Percentiles rank a stretch among this genome's conserved stretches.
Conservation (phyloP, 345 rosid species). For the Linum tenue region DNA sequence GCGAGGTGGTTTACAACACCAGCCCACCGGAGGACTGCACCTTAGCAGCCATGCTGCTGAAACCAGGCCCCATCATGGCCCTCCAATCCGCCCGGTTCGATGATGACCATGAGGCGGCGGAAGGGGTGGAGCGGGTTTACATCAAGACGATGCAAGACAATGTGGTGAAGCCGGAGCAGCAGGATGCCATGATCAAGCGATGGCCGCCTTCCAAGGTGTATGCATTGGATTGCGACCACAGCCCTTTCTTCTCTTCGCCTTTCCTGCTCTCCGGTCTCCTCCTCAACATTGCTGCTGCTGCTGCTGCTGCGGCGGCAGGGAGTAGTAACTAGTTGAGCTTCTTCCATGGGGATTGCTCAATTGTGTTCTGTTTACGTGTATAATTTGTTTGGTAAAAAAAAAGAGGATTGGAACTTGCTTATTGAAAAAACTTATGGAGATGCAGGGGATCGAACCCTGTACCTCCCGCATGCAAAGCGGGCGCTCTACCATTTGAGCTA, state of each 20-base stretch:
- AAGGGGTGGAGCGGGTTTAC: constrained; percentile 46
- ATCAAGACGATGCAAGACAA: constrained; percentile 33
- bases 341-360: background rate
- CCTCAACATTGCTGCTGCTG: constrained; percentile 27
- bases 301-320: constrained; percentile 26
- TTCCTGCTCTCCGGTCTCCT: constrained; percentile 60
- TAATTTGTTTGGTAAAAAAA: too few relatives aligned
- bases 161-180: too few relatives aligned
- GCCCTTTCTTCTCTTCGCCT: constrained; percentile 75
- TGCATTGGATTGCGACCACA: constrained; percentile 64
- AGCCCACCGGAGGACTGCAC: constrained; percentile 58
- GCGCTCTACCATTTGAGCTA: too few relatives aligned
- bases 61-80: constrained; percentile 65
- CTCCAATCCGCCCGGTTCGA: constrained; percentile 34
- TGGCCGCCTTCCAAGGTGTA: constrained; percentile 23
- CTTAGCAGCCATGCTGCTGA: constrained; percentile 60
- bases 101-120: constrained; percentile 13
- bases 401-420: too few relatives aligned
- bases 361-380: too few relatives aligned
- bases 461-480: too few relatives aligned
- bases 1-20: constrained; percentile 53
- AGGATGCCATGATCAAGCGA: too few relatives aligned
- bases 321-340: constrained; percentile 2
- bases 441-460: too few relatives aligned
- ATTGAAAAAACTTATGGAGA: too few relatives aligned